A percentile compares a stretch with the other conserved stretches of the same genome.
Evolutionary conservation across 768 basidiomycete species (phyloP).

Genomic region (Hygrophorus pudorinus): DNA sequence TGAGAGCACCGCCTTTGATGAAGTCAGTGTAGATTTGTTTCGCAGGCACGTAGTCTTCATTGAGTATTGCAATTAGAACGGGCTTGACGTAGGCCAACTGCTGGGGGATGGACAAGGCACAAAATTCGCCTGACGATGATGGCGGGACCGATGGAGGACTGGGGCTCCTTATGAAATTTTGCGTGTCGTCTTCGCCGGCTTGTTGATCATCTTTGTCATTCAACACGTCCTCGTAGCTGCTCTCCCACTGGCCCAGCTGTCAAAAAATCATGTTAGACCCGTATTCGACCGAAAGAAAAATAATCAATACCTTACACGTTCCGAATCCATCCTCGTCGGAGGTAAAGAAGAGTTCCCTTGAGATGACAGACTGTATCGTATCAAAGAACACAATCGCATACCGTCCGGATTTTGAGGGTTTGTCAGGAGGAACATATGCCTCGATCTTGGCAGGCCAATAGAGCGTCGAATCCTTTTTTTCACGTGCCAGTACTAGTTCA

Average conservation of each 20-base stretch:
- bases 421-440: slow-evolving; percentile 36
- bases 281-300: background rate
- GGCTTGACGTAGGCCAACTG: slow-evolving; percentile 63
- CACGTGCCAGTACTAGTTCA: slow-evolving; percentile 51
- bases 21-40: slow-evolving; percentile 38
- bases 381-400: slow-evolving; percentile 59
- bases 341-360: slow-evolving; percentile 48
- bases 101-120: slow-evolving; percentile 35
- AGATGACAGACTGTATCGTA: slow-evolving; percentile 26
- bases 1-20: slow-evolving; percentile 45
- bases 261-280: background rate
- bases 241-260: slow-evolving; percentile 50
- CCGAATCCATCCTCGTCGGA: slow-evolving; percentile 51
- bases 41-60: slow-evolving; percentile 45
- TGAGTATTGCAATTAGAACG: slow-evolving; percentile 49
- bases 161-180: slow-evolving; percentile 16
- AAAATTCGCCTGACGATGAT: slow-evolving; percentile 27
- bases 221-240: slow-evolving; percentile 28
- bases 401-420: slow-evolving; percentile 20
- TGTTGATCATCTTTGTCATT: slow-evolving; percentile 26
- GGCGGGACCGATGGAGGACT: slow-evolving; percentile 36
- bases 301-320: slow-evolving; percentile 39
- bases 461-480: slow-evolving; percentile 20
- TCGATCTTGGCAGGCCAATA: slow-evolving; percentile 67
- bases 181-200: slow-evolving; percentile 19